Evolutionary conservation across 495 filamentous ascomycete genomes (phyloP).

Genomic region (Mytilinidion resinicola): DNA sequence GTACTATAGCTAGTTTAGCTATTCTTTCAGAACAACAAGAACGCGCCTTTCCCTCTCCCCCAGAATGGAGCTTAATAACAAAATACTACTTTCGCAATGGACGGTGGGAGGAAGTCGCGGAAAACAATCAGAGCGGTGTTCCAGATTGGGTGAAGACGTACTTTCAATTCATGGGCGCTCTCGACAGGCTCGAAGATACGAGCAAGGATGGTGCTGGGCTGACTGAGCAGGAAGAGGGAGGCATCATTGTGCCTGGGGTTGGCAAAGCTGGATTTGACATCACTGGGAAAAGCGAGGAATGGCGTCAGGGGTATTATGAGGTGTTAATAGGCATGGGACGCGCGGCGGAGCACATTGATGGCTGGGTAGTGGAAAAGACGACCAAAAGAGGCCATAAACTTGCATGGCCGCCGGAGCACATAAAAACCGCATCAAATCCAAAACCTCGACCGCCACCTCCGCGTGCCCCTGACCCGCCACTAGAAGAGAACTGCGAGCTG

Average conservation of each 20-base stretch:
- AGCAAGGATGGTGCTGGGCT: slow-evolving; percentile 62
- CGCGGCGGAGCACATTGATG: slow-evolving; percentile 73
- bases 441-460: slow-evolving; percentile 64
- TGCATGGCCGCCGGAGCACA: slow-evolving; percentile 59
- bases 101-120: slow-evolving; percentile 43
- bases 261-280: slow-evolving; percentile 62
- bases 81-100: slow-evolving; percentile 29
- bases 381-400: slow-evolving; percentile 40
- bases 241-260: slow-evolving; percentile 48
- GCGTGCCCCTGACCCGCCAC: slow-evolving; percentile 45
- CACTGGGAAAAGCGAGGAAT: slow-evolving; percentile 65
- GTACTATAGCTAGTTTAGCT: slow-evolving; percentile 50
- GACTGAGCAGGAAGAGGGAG: slow-evolving; percentile 48
- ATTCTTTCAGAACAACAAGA: slow-evolving; percentile 65
- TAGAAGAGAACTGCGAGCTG: slow-evolving; percentile 63
- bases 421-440: slow-evolving; percentile 78
- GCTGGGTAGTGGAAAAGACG: slow-evolving; percentile 63
- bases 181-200: slow-evolving; percentile 47
- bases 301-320: slow-evolving; percentile 78
- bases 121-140: slow-evolving; percentile 39
- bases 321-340: slow-evolving; percentile 67
- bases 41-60: slow-evolving; percentile 62
- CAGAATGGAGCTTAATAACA: slow-evolving; percentile 58
- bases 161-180: slow-evolving; percentile 45
- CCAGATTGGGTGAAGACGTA: slow-evolving; percentile 62